Evolutionary conservation across 139 green algal species (phyloP).

Genomic region (Coelastrella sp.): DNA sequence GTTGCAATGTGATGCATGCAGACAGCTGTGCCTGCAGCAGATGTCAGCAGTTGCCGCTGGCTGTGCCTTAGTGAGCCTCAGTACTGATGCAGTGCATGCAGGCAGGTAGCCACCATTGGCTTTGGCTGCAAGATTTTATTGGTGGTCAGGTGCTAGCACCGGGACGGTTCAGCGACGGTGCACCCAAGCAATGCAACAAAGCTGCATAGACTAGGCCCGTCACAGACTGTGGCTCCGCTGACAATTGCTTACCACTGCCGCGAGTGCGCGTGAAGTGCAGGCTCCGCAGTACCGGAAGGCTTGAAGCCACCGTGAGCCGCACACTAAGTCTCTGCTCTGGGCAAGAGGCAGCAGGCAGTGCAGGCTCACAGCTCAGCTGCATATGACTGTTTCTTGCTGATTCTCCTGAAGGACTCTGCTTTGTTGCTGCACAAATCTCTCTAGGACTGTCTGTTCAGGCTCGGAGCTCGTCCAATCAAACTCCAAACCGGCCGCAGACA

Average conservation of each 20-base stretch:
- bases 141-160: too few relatives aligned
- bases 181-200: too few relatives aligned
- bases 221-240: too few relatives aligned
- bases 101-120: too few relatives aligned
- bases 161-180: too few relatives aligned
- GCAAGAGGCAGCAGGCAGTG: constrained; percentile 18
- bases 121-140: too few relatives aligned
- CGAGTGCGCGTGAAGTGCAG: constrained; percentile 59
- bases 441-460: constrained; percentile 42
- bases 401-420: constrained; percentile 45
- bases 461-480: constrained; percentile 51
- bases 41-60: too few relatives aligned
- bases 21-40: too few relatives aligned
- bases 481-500: constrained; percentile 20
- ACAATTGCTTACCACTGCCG: neutral
- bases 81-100: too few relatives aligned
- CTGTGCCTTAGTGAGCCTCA: too few relatives aligned
- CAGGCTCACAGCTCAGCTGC: constrained; percentile 10
- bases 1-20: too few relatives aligned
- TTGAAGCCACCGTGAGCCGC: constrained; percentile 6
- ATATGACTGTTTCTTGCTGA: constrained; percentile 45
- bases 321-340: neutral
- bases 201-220: too few relatives aligned
- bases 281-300: constrained; percentile 54
- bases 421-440: constrained; percentile 58